Conservation (phyloP, 108 stramenopile species). For the Stephanodiscus triporus region DNA sequence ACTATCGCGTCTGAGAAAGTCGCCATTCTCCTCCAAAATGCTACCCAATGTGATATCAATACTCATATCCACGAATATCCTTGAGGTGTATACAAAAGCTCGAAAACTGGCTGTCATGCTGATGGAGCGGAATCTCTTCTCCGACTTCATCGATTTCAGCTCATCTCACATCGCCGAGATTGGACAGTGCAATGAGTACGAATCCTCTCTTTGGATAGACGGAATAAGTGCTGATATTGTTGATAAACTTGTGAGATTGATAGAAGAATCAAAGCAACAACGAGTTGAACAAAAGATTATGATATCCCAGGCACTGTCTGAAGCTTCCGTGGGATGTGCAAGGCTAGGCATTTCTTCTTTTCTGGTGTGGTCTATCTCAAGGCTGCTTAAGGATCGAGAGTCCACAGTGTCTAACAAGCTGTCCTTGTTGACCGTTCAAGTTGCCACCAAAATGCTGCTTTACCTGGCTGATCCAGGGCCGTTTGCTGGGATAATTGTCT, state of each 20-base stretch:
- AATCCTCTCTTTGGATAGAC: constrained; percentile 51
- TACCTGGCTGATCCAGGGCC: constrained; percentile 42
- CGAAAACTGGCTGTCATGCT: constrained; percentile 36
- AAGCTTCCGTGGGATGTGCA: constrained; percentile 11
- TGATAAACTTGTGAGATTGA: constrained; percentile 24
- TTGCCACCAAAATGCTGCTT: constrained; percentile 47
- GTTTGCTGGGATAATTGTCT: constrained; percentile 47
- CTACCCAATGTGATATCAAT: constrained; percentile 24
- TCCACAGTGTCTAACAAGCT: constrained; percentile 19
- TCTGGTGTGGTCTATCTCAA: constrained; percentile 33
- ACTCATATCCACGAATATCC: constrained; percentile 20
- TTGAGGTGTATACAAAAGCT: constrained; percentile 37
- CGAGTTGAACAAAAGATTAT: constrained; percentile 43
- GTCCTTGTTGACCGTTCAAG: constrained; percentile 36
- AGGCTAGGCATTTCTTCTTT: constrained; percentile 38
- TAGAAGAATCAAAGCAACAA: constrained; percentile 27
- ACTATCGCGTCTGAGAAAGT: constrained; percentile 15
- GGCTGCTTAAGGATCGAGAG: constrained; percentile 7
- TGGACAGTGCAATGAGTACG: constrained; percentile 29
- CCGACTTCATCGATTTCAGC: not conserved
- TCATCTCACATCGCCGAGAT: constrained; percentile 2
- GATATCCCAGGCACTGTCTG: constrained; percentile 35
- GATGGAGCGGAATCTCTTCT: constrained; percentile 39
- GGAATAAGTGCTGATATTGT: constrained; percentile 29
- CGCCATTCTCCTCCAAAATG: constrained; percentile 33